Evolutionary conservation across 2,329 filamentous ascomycete species (phyloP).

Genomic region (Zarea fungicola): DNA sequence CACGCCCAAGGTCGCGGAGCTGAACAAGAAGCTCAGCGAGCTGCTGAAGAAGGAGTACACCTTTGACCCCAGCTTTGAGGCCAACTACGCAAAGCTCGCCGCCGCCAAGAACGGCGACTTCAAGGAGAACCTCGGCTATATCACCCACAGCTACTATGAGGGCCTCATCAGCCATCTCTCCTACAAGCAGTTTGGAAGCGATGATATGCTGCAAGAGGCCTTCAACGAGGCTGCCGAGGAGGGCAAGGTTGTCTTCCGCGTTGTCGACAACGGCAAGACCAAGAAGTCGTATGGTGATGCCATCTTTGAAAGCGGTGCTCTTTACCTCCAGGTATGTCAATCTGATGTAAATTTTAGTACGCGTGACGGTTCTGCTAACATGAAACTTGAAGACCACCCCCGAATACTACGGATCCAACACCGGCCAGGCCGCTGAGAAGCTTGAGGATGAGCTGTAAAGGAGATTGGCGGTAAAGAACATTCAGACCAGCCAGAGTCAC

Average conservation of each 20-base stretch:
- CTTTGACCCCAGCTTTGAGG: conserved; percentile 44
- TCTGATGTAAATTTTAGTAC: background rate
- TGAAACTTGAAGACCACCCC: conserved; percentile 26
- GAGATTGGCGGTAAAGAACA: background rate
- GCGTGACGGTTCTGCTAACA: background rate
- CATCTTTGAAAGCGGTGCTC: conserved; percentile 41
- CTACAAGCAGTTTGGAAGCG: conserved; percentile 39
- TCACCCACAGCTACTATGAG: conserved; percentile 39
- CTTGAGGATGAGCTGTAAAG: conserved; percentile 31
- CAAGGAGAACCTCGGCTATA: conserved; percentile 38
- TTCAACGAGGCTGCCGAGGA: conserved; percentile 42
- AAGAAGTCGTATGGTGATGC: conserved; percentile 40
- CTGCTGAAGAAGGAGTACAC: conserved; percentile 37
- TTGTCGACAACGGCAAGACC: conserved; percentile 39
- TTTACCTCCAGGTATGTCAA: conserved; percentile 43
- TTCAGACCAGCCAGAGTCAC: no score
- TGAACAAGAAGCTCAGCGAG: conserved; percentile 34
- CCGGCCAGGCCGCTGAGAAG: conserved; percentile 28
- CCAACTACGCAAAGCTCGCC: conserved; percentile 35
- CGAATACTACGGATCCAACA: conserved; percentile 32
- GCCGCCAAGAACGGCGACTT: conserved; percentile 29
- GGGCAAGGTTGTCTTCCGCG: conserved; percentile 37
- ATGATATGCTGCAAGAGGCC: conserved; percentile 45
- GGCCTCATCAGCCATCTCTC: conserved; percentile 36
- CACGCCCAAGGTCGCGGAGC: conserved; percentile 33